phyloP scores from a whole-genome alignment of 345 rosid genomes.

The Hypericum perforatum region DNA sequence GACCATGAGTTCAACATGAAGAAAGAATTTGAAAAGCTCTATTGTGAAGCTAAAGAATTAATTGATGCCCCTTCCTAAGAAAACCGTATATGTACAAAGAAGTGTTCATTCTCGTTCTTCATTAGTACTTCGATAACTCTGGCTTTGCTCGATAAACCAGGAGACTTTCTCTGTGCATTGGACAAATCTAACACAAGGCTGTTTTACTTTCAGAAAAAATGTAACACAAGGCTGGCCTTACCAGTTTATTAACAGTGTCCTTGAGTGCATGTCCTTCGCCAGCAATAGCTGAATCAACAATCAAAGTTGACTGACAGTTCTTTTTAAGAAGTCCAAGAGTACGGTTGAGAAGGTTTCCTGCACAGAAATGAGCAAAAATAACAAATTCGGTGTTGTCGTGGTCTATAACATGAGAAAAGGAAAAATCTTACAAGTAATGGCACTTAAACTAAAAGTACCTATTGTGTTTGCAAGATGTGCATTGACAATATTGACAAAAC shows the following conservation, averaged over 20 bases:
- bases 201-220: no score
- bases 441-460: slow-evolving; percentile 32
- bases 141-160: neutral
- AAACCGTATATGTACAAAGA: no score
- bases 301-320: slow-evolving; percentile 73
- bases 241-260: slow-evolving; percentile 62
- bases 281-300: slow-evolving; percentile 59
- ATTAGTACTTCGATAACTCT: no score
- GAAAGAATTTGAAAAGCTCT: no score
- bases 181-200: neutral
- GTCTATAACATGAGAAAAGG: no score
- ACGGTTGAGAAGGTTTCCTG: slow-evolving; percentile 92
- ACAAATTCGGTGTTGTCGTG: neutral
- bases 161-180: neutral
- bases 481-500: slow-evolving; percentile 67
- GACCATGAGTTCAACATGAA: no score
- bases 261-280: slow-evolving; percentile 56
- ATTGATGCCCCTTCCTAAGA: no score
- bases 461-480: slow-evolving; percentile 95
- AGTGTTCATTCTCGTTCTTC: no score
- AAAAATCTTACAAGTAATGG: no score
- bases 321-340: slow-evolving; percentile 88
- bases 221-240: slow-evolving; percentile 20
- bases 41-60: no score
- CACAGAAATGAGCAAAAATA: slow-evolving; percentile 12